These are phyloP conservation scores for Cercospora beticola DNA, from an alignment of 2,329 filamentous ascomycete genomes.

Conservation along the genomic window DNA sequence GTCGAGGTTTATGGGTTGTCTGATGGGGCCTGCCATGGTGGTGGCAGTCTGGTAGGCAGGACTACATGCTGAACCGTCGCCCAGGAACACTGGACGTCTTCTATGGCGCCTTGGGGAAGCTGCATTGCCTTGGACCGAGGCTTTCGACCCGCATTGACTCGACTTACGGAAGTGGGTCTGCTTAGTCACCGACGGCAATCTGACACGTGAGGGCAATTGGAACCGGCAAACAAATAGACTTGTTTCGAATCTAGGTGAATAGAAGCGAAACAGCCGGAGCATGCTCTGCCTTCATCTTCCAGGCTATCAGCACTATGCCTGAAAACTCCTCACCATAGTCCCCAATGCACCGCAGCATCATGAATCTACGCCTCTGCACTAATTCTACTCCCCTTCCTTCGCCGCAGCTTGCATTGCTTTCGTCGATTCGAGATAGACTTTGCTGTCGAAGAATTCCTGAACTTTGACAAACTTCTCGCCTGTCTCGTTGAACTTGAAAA, in stretches of 20 bases:
- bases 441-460: not conserved
- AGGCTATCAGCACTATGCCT: not conserved
- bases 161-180: not conserved
- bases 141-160: conserved; percentile 4
- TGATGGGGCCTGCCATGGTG: conserved; percentile 77
- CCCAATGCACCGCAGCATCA: not conserved
- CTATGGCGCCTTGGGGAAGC: not conserved
- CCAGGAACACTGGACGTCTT: not conserved
- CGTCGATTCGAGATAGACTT: not conserved
- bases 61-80: conserved; percentile 1
- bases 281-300: not conserved
- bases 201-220: not conserved
- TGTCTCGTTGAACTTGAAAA: not conserved
- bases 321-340: not conserved
- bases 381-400: not conserved
- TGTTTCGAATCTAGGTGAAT: not conserved
- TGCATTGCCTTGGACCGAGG: conserved; percentile 9
- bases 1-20: conserved; percentile 83
- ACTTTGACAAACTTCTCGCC: not conserved
- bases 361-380: not conserved
- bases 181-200: not conserved
- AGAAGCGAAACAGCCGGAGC: not conserved
- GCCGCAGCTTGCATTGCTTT: not conserved
- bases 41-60: not conserved
- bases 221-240: not conserved